Evolutionary conservation across 768 basidiomycete species (phyloP).

Genomic region (Agaricus subrufescens): DNA sequence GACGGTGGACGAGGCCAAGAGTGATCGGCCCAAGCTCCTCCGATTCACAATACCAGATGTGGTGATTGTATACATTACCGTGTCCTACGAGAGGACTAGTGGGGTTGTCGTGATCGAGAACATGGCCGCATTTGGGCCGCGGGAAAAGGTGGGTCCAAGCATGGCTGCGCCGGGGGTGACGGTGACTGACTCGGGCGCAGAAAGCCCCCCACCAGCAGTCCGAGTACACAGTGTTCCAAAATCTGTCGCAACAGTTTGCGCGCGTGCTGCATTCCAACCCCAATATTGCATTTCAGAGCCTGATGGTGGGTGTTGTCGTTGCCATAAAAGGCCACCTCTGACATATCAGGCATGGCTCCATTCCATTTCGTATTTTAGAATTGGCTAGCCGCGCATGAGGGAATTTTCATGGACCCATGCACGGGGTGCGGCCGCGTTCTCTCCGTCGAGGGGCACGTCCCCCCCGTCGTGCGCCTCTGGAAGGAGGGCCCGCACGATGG

Average conservation of each 20-base stretch:
- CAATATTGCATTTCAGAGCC: conserved; percentile 8
- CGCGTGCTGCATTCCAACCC: conserved; percentile 44
- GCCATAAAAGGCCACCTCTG: background rate
- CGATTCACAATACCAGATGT: conserved; percentile 64
- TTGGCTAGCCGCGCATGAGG: conserved; percentile 51
- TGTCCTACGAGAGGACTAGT: conserved; percentile 22
- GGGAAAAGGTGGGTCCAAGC: conserved; percentile 52
- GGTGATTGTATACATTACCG: conserved; percentile 57
- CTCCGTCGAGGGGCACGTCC: conserved; percentile 65
- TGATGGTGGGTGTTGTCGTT: conserved; percentile 4
- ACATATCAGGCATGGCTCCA: background rate
- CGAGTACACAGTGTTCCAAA: conserved; percentile 58
- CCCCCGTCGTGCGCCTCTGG: conserved; percentile 64
- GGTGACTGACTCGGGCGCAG: conserved; percentile 25
- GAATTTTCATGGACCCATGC: conserved; percentile 61
- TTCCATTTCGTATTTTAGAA: conserved; percentile 25
- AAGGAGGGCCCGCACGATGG: conserved; percentile 33
- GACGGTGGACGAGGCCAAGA: conserved; percentile 17
- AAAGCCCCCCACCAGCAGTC: conserved; percentile 68
- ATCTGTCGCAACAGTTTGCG: conserved; percentile 62
- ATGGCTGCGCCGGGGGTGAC: background rate
- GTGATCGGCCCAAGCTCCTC: conserved; percentile 36
- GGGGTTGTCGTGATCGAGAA: conserved; percentile 50
- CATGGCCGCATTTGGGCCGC: conserved; percentile 65
- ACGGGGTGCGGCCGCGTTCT: conserved; percentile 59